These are phyloP conservation scores for Triticum urartu DNA, from an alignment of 176 grass and related monocot genomes.

Conservation along the genomic window DNA sequence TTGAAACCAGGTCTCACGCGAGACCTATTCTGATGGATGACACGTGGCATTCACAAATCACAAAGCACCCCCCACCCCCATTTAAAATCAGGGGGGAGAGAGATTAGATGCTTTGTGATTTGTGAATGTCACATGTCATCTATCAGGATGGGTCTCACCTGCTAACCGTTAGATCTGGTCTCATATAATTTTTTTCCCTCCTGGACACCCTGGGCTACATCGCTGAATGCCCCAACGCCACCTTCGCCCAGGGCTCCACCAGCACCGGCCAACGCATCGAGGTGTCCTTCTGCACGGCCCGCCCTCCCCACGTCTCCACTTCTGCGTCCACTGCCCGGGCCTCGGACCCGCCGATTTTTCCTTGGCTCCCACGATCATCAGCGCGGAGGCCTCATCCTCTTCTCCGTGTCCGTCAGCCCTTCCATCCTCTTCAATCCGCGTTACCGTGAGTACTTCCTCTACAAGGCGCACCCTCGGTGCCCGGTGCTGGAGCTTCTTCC, in stretches of 20 bases:
- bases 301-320: not conserved
- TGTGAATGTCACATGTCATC: too few relatives aligned
- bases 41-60: too few relatives aligned
- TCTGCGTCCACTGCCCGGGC: not conserved
- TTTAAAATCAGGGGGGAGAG: too few relatives aligned
- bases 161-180: too few relatives aligned
- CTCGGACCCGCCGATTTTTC: not conserved
- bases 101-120: too few relatives aligned
- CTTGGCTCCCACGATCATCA: not conserved
- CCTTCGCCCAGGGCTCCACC: not conserved
- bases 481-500: not conserved
- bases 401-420: not conserved
- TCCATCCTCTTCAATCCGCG: not conserved
- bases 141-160: too few relatives aligned
- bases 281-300: not conserved
- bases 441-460: not conserved
- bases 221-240: not conserved
- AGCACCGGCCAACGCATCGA: not conserved
- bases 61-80: too few relatives aligned
- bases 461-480: not conserved
- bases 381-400: not conserved
- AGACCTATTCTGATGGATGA: too few relatives aligned
- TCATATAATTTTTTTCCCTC: too few relatives aligned
- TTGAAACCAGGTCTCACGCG: too few relatives aligned
- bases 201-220: not conserved